phyloP scores from a whole-genome alignment of 768 basidiomycete genomes.

The Kwoniella sp. region DNA sequence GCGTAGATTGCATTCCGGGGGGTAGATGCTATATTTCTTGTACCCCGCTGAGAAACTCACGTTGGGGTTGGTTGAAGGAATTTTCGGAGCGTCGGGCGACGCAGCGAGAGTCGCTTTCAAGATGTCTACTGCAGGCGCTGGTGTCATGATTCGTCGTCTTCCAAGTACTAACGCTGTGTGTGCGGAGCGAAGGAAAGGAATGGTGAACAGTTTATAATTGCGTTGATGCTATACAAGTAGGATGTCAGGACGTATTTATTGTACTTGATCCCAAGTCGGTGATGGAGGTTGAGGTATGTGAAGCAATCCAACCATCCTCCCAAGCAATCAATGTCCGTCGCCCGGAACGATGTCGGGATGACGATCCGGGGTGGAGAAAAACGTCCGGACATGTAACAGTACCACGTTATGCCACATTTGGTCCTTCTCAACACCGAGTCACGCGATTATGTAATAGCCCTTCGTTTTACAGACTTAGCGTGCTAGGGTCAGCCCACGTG shows the following conservation, averaged over 20 bases:
- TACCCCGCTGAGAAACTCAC: not conserved
- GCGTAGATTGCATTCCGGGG: no score
- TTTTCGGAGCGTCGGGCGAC: conserved; percentile 1
- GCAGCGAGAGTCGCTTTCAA: conserved; percentile 13
- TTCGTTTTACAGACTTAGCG: no score
- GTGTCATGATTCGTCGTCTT: conserved; percentile 7
- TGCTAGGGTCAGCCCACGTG: not conserved
- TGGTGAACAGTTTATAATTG: not conserved
- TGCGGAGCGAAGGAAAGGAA: not conserved
- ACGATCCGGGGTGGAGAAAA: not conserved
- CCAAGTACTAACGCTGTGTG: not conserved
- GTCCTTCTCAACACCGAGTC: not conserved
- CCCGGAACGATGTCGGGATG: not conserved
- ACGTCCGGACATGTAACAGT: not conserved
- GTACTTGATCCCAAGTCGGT: no score
- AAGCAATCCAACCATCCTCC: no score
- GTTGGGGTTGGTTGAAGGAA: conserved; percentile 12
- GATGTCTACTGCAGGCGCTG: conserved; percentile 11
- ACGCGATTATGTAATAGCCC: no score
- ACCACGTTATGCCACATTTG: not conserved
- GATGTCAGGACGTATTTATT: no score
- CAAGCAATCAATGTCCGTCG: not conserved
- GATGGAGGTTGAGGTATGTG: not conserved
- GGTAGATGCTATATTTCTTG: no score
- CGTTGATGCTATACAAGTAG: no score